Percentiles rank a stretch among this genome's conserved stretches.
Evolutionary conservation across 169 alveolate genomes (phyloP).

Genomic region (Plasmodium relictum): DNA sequence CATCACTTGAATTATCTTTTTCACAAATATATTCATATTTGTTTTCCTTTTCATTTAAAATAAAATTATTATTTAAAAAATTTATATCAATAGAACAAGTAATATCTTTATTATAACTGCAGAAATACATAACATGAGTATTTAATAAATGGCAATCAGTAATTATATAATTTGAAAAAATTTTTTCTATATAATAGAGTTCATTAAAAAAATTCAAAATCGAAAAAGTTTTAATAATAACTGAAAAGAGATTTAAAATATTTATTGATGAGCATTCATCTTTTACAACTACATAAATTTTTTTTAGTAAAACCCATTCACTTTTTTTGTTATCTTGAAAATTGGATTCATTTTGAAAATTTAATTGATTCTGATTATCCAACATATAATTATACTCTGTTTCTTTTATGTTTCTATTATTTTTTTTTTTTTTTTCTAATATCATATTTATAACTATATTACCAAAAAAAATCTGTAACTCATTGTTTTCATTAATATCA

Average conservation of each 20-base stretch:
- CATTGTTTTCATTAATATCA: constrained; percentile 17
- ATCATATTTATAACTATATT: constrained; percentile 51
- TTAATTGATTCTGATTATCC: not conserved
- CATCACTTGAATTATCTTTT: not conserved
- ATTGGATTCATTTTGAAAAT: not conserved
- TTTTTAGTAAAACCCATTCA: constrained; percentile 49
- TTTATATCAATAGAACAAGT: constrained; percentile 22
- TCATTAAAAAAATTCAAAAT: constrained; percentile 26
- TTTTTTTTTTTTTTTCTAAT: not conserved
- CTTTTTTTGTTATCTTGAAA: not conserved
- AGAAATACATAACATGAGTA: constrained; percentile 22
- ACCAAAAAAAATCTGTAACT: constrained; percentile 9
- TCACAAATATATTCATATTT: not conserved
- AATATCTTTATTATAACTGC: constrained; percentile 24
- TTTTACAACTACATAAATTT: constrained; percentile 41
- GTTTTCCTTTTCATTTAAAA: too few relatives aligned
- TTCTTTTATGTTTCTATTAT: not conserved
- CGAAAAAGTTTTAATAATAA: constrained; percentile 30
- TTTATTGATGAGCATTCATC: constrained; percentile 19
- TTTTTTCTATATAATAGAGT: constrained; percentile 37
- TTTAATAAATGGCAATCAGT: constrained; percentile 16
- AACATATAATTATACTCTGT: not conserved
- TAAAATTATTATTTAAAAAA: not conserved
- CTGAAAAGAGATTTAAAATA: constrained; percentile 41
- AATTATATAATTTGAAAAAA: constrained; percentile 3